Base-by-base conservation (phyloP, 331 rosid genomes). In the Stylosanthes scabra region DNA sequence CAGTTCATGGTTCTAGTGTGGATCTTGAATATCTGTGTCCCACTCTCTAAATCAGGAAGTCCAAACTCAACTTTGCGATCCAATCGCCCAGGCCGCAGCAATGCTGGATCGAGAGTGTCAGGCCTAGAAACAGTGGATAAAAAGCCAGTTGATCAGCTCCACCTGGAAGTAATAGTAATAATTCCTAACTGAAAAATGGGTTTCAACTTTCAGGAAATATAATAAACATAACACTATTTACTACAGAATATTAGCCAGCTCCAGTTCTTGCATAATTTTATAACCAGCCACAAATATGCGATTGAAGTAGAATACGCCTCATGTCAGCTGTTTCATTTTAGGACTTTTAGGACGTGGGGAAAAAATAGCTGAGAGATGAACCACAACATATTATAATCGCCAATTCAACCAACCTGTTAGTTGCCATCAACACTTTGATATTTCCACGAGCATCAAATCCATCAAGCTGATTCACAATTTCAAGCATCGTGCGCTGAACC, bases 371-470 rank as follows among this genome's bases (percentile, higher is more conserved):
- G 6, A 59, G 47, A n/a, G 25, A 59, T n/a, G 44, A 28, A 46
- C n/a, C 34, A 52, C 29, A 14, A 66, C 84, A 15, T 27, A n/a
- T 46, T 50, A 46, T 15, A 54, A 45, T 61, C 11, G 50, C 60
- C 54, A 78, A 67, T 51, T 45, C 79, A 57, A 57, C 75, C 56
- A 34, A 86, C 96, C 98, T 92, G 80, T 92, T 92, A 50, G 96
- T 90, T 46, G 96, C 98, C 98, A 92, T 92, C 70, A 92, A 81
- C 67, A 92, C 98, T 80, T 90, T 90, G 63, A 92, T 90, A 81
- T 92, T 92, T 71, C 96, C 98, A 58, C 94, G 96, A 1, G 96
- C 96, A 80, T 92, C 98, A 66, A 92, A 92, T 1, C 97, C 97
- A 83, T 91, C 97, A 44, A 91, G 93, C 51, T 92, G 98, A 75